Percentiles rank a stretch among this genome's conserved stretches.
Evolutionary conservation across 1,284 basidiomycete species (phyloP).

Genomic region (Ganoderma sp.): DNA sequence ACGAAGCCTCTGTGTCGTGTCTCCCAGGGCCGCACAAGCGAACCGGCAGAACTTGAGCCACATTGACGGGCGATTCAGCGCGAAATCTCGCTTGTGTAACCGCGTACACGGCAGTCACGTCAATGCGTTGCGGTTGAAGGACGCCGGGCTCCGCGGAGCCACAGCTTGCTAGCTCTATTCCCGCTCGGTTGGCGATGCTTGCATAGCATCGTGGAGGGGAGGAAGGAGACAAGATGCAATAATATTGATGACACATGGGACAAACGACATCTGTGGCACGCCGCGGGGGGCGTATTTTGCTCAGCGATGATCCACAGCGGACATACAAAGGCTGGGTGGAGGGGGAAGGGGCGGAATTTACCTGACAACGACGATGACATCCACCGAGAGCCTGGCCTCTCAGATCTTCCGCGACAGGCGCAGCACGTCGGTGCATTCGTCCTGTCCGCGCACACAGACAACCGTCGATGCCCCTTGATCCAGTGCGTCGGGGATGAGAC

Average conservation of each 20-base stretch:
- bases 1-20: not conserved
- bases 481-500: slow-evolving; percentile 46
- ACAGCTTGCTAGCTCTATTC: not conserved
- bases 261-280: not conserved
- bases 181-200: not conserved
- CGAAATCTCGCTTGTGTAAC: not conserved
- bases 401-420: slow-evolving; percentile 41
- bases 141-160: not conserved
- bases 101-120: not conserved
- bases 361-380: slow-evolving; percentile 22
- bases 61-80: not conserved
- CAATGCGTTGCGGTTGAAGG: not conserved
- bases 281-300: not conserved
- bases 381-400: slow-evolving; percentile 5
- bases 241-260: slow-evolving; percentile 2
- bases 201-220: not conserved
- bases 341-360: slow-evolving; percentile 24
- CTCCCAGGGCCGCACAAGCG: not conserved
- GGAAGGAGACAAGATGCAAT: not conserved
- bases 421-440: slow-evolving; percentile 46
- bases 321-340: slow-evolving; percentile 4
- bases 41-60: not conserved
- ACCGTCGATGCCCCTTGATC: slow-evolving; percentile 45
- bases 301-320: not conserved
- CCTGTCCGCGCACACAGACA: slow-evolving; percentile 46